Percentiles rank a stretch among this genome's conserved stretches.
Evolutionary conservation across 331 rosid species (phyloP).

Genomic region (Phaseolus coccineus): DNA sequence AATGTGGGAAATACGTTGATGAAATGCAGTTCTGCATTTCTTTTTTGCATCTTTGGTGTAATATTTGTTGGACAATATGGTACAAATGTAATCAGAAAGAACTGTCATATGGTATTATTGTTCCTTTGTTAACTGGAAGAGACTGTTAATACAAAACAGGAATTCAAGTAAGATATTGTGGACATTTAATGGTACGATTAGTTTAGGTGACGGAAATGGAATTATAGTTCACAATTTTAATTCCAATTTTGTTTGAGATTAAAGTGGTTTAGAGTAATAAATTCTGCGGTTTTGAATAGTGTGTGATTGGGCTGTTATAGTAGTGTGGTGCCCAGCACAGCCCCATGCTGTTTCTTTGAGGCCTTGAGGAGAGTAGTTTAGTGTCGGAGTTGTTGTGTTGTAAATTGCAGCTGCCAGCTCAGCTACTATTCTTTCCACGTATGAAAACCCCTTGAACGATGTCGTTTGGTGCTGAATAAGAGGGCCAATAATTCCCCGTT

Average conservation of each 20-base stretch:
- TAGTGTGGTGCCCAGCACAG: background rate
- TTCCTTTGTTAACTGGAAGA: slow-evolving; percentile 24
- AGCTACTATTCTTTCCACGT: background rate
- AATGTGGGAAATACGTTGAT: background rate
- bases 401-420: background rate
- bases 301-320: background rate
- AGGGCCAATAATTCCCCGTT: background rate
- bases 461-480: background rate
- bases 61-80: slow-evolving; percentile 7
- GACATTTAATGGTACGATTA: slow-evolving; percentile 12
- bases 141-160: background rate
- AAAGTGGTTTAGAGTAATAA: slow-evolving; percentile 8
- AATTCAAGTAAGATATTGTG: slow-evolving; percentile 1
- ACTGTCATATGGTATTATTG: slow-evolving; percentile 4
- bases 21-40: background rate
- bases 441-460: background rate
- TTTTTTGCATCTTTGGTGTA: background rate
- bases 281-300: background rate
- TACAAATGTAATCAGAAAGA: slow-evolving; percentile 2
- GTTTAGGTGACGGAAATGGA: slow-evolving; percentile 7
- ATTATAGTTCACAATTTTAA: background rate
- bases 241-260: background rate
- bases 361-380: background rate
- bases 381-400: background rate
- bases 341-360: background rate